These are phyloP conservation scores for Geotrichum australiense DNA, from an alignment of 1,139 yeast species.

Conservation along the genomic window DNA sequence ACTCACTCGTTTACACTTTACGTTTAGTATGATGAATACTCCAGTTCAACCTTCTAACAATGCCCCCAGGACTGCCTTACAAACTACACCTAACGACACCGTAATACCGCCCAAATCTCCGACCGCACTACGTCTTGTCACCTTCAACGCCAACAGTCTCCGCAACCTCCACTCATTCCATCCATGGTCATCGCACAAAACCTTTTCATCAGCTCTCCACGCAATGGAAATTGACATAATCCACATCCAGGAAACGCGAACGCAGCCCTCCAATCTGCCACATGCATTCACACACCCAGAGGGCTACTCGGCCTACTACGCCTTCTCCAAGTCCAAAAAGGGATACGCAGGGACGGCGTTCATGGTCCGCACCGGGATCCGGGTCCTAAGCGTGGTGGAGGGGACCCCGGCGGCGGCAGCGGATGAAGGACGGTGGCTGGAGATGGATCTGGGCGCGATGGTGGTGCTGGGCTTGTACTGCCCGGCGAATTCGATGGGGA, in stretches of 20 bases:
- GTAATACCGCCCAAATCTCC: too few relatives aligned
- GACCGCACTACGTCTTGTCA: constrained; percentile 40
- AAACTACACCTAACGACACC: too few relatives aligned
- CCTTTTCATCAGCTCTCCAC: constrained; percentile 46
- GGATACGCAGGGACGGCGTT: constrained; percentile 94
- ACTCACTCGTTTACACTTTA: too few relatives aligned
- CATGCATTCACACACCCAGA: constrained; percentile 49
- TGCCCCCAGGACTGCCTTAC: too few relatives aligned
- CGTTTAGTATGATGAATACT: too few relatives aligned
- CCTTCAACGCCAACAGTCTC: constrained; percentile 83
- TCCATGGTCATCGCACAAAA: constrained; percentile 64
- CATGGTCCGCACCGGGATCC: constrained; percentile 50
- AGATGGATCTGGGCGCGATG: constrained; percentile 60
- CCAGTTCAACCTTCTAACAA: too few relatives aligned
- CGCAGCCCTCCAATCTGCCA: constrained; percentile 46
- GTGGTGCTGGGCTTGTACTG: constrained; percentile 74
- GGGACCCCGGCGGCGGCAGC: constrained; percentile 51
- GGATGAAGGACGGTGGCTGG: constrained; percentile 70
- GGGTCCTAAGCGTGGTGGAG: constrained; percentile 73
- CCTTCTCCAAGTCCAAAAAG: constrained; percentile 52
- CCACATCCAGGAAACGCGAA: constrained; percentile 78
- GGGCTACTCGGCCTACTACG: constrained; percentile 57
- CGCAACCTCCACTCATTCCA: constrained; percentile 72
- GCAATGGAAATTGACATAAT: constrained; percentile 65
- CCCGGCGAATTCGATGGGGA: constrained; percentile 86